A percentile compares a stretch with the other conserved stretches of the same genome.
Conservation (phyloP, 352 stramenopile species). For the Nothophytophthora sp. region DNA sequence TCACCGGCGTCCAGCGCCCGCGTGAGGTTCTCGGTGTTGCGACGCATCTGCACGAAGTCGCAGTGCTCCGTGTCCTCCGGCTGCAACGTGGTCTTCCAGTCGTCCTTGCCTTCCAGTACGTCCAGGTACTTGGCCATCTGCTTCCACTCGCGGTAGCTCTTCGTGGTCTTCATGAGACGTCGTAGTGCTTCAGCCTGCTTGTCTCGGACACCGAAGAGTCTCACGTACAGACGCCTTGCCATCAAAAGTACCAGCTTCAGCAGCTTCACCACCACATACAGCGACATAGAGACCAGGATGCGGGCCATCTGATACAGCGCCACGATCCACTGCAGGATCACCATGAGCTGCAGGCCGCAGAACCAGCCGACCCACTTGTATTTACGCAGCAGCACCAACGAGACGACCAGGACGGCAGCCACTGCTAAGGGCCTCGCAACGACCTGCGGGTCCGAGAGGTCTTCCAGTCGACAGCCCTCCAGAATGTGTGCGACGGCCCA, state of each 20-base stretch:
- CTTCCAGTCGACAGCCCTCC: slow-evolving; percentile 23
- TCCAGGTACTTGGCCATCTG: slow-evolving; percentile 70
- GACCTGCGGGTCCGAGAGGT: slow-evolving; percentile 40
- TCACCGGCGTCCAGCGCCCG: slow-evolving; percentile 27
- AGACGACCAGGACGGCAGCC: slow-evolving; percentile 7
- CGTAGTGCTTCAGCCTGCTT: slow-evolving; percentile 58
- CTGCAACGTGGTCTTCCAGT: slow-evolving; percentile 56
- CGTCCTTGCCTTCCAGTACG: slow-evolving; percentile 53
- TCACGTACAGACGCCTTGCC: slow-evolving; percentile 25
- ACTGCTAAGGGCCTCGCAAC: slow-evolving; percentile 34
- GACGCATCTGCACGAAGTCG: slow-evolving; percentile 55
- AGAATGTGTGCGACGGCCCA: slow-evolving; percentile 26
- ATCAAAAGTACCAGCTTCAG: slow-evolving; percentile 39
- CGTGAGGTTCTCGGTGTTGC: slow-evolving; percentile 40
- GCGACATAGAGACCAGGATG: slow-evolving; percentile 54
- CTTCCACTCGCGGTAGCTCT: slow-evolving; percentile 55
- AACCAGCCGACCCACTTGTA: slow-evolving; percentile 73
- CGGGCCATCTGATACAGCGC: slow-evolving; percentile 67
- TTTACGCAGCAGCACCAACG: slow-evolving; percentile 39
- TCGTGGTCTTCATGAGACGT: slow-evolving; percentile 61
- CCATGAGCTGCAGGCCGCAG: slow-evolving; percentile 49
- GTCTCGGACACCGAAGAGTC: slow-evolving; percentile 40
- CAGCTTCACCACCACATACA: slow-evolving; percentile 53
- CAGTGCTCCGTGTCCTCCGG: slow-evolving; percentile 55
- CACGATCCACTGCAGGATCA: slow-evolving; percentile 66